A percentile compares a stretch with the other conserved stretches of the same genome.
Conservation (phyloP, 139 green algal genomes). For the Volvox africanus region DNA sequence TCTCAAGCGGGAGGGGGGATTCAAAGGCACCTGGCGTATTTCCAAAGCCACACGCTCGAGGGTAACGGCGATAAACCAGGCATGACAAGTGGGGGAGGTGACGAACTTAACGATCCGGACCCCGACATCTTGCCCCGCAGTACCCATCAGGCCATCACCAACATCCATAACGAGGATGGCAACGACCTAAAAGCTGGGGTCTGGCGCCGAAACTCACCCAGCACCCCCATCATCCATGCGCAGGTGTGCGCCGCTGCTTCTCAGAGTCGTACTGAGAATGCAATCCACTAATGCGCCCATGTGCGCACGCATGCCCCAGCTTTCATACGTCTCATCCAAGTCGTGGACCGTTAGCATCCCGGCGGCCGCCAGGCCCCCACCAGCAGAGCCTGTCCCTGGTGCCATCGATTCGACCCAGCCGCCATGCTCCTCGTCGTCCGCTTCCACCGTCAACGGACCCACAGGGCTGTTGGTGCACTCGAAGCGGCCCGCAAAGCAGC, state of each 20-base stretch:
- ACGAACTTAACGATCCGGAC: no score
- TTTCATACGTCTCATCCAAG: constrained; percentile 29
- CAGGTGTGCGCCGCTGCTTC: background rate
- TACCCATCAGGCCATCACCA: no score
- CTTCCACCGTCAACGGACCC: background rate
- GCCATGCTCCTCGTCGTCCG: background rate
- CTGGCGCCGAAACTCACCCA: background rate
- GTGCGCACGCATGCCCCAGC: constrained; percentile 28
- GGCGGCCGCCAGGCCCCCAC: background rate
- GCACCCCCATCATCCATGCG: background rate
- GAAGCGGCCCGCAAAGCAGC: background rate
- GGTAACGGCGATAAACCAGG: no score
- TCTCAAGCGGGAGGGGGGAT: no score
- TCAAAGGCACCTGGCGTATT: no score
- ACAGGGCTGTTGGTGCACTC: background rate
- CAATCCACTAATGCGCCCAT: constrained; percentile 35
- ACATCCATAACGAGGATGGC: no score
- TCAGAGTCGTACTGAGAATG: constrained; percentile 13
- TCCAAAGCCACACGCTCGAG: no score
- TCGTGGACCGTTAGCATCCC: constrained; percentile 30
- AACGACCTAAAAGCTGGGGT: no score
- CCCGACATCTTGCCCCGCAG: no score
- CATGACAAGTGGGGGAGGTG: no score
- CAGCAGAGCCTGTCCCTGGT: background rate
- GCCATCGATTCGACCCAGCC: background rate